These are phyloP conservation scores for Xylaria sp. DNA, from an alignment of 2,329 filamentous ascomycete genomes.

Conservation along the genomic window DNA sequence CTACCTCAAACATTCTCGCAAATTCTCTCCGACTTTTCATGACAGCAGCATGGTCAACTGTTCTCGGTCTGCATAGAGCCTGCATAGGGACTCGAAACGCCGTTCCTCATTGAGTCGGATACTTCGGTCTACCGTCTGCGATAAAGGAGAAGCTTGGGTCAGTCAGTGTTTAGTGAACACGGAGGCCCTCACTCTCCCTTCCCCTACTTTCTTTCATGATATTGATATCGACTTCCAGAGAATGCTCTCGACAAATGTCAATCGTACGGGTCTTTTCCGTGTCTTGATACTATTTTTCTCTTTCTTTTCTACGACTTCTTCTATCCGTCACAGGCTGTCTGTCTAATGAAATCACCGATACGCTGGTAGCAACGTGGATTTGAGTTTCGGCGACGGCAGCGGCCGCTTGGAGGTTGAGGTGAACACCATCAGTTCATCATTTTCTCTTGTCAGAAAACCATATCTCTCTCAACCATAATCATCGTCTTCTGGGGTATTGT, in stretches of 20 bases:
- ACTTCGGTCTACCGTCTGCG: neutral
- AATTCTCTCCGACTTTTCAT: neutral
- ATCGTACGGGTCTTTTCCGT: neutral
- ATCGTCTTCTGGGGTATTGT: neutral
- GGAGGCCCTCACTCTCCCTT: neutral
- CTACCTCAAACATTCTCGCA: neutral
- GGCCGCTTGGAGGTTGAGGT: neutral
- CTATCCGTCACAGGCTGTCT: neutral
- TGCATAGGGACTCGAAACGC: neutral
- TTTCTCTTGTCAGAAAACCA: neutral
- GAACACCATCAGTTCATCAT: neutral
- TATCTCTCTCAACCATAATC: neutral
- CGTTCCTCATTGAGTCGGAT: neutral
- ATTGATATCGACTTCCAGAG: neutral
- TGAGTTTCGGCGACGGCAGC: neutral
- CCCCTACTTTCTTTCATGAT: neutral
- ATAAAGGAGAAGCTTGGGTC: neutral
- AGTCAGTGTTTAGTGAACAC: conserved; percentile 24
- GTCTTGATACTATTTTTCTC: neutral
- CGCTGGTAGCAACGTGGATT: neutral
- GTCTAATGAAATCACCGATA: neutral
- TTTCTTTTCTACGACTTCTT: neutral
- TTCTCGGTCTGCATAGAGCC: neutral
- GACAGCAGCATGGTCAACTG: neutral
- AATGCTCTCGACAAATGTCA: neutral